phyloP scores from a whole-genome alignment of 371 early-diverging fungal genomes.

The Rhizopus sp. region DNA sequence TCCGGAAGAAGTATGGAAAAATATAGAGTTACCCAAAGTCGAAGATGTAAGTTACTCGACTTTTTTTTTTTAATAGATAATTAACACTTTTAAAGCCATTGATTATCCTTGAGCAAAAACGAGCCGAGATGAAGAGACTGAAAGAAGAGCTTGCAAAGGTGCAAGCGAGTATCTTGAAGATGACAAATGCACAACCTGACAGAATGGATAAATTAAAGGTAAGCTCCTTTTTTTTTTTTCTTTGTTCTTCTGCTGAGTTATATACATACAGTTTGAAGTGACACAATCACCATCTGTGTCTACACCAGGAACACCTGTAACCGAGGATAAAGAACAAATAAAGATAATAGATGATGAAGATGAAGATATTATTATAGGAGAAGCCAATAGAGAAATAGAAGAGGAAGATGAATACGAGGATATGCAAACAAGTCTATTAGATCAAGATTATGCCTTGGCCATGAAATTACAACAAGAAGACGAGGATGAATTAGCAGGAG shows the following conservation, averaged over 20 bases:
- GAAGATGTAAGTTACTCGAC: slow-evolving; percentile 56
- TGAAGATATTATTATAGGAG: slow-evolving; percentile 1
- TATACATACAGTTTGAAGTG: neutral
- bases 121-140: slow-evolving; percentile 52
- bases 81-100: slow-evolving; percentile 18
- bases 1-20: slow-evolving; percentile 64
- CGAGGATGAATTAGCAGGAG: slow-evolving; percentile 11
- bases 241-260: no score
- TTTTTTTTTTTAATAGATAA: neutral
- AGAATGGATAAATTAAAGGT: slow-evolving; percentile 41
- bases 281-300: slow-evolving; percentile 9
- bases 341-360: neutral
- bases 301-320: slow-evolving; percentile 15
- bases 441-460: slow-evolving; percentile 31
- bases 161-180: slow-evolving; percentile 30
- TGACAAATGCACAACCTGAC: slow-evolving; percentile 28
- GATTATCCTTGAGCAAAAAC: slow-evolving; percentile 56
- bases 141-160: slow-evolving; percentile 41
- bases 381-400: neutral
- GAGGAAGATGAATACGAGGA: neutral
- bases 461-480: slow-evolving; percentile 27
- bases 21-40: slow-evolving; percentile 66
- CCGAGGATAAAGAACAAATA: slow-evolving; percentile 4
- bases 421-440: slow-evolving; percentile 1
- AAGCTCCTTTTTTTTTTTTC: neutral